Conservation (phyloP, 148 eudicot genomes). For the Bassia scoparia region DNA sequence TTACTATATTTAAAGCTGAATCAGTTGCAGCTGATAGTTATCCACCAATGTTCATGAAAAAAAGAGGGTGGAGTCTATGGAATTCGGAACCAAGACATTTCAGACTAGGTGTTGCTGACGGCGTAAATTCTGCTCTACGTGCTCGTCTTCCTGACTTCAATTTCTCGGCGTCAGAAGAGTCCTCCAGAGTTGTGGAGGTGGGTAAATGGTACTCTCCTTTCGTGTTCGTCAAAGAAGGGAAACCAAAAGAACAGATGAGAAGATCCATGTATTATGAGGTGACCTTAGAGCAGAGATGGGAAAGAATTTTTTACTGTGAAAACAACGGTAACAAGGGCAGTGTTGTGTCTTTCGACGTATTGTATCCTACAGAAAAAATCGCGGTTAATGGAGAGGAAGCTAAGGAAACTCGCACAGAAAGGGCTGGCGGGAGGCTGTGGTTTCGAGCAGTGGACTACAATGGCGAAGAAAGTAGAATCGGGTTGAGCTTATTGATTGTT, state of each 20-base stretch:
- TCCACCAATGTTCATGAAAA: constrained; percentile 44
- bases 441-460: constrained; percentile 21
- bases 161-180: constrained; percentile 24
- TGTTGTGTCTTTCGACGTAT: constrained; percentile 25
- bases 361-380: constrained; percentile 26
- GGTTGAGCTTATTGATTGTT: constrained; percentile 27
- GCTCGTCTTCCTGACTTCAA: constrained; percentile 30
- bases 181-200: constrained; percentile 25
- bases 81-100: constrained; percentile 30
- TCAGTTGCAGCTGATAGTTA: constrained; percentile 39
- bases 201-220: constrained; percentile 62
- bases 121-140: constrained; percentile 35
- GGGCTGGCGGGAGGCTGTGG: constrained; percentile 29
- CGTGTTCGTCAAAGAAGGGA: constrained; percentile 40
- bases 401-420: constrained; percentile 22
- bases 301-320: constrained; percentile 17
- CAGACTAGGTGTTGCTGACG: constrained; percentile 40
- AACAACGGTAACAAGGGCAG: constrained; percentile 4
- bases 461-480: constrained; percentile 23
- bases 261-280: constrained; percentile 26
- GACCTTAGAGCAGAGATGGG: constrained; percentile 26
- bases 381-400: constrained; percentile 30
- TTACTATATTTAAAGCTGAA: neutral
- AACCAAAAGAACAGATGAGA: constrained; percentile 15
- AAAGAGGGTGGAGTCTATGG: constrained; percentile 29